Percentiles rank a stretch among this genome's conserved stretches.
Conservation (phyloP, 2,329 filamentous ascomycete species). For the Colletotrichum brevisporum region DNA sequence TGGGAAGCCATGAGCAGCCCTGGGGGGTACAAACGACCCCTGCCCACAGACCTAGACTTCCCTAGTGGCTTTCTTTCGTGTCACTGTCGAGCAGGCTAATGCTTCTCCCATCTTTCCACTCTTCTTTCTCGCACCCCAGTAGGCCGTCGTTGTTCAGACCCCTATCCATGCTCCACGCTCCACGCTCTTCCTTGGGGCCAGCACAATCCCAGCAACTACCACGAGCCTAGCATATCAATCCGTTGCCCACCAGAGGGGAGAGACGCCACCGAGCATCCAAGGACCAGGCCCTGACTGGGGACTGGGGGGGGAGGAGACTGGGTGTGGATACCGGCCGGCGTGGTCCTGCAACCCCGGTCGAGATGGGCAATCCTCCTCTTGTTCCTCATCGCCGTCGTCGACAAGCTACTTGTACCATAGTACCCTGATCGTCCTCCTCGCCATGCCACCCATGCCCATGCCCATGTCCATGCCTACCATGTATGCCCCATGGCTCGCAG, state of each 20-base stretch:
- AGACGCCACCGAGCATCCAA: constrained; percentile 44
- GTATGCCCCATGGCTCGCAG: constrained; percentile 47
- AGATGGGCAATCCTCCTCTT: constrained; percentile 39
- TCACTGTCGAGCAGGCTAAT: constrained; percentile 44
- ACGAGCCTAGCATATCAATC: constrained; percentile 41
- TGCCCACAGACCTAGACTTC: constrained; percentile 41
- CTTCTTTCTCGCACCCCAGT: constrained; percentile 41
- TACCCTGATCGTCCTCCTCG: constrained; percentile 48
- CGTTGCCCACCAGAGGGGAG: constrained; percentile 37
- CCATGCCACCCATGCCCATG: constrained; percentile 53
- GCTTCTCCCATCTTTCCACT: constrained; percentile 51
- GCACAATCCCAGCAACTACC: constrained; percentile 32
- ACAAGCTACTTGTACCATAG: constrained; percentile 42
- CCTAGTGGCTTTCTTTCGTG: constrained; percentile 46
- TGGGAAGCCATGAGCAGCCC: constrained; percentile 36
- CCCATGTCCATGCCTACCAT: constrained; percentile 11
- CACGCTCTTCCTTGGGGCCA: constrained; percentile 9
- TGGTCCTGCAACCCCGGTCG: constrained; percentile 37
- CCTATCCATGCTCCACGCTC: constrained; percentile 48
- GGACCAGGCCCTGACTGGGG: constrained; percentile 30
- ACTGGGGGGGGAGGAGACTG: not conserved
- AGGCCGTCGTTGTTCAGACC: constrained; percentile 42
- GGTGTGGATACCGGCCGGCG: constrained; percentile 39
- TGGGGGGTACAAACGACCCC: constrained; percentile 42
- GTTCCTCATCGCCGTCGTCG: constrained; percentile 26